phyloP scores from a whole-genome alignment of 208 protist species.

The Acanthamoeba divionensis region DNA sequence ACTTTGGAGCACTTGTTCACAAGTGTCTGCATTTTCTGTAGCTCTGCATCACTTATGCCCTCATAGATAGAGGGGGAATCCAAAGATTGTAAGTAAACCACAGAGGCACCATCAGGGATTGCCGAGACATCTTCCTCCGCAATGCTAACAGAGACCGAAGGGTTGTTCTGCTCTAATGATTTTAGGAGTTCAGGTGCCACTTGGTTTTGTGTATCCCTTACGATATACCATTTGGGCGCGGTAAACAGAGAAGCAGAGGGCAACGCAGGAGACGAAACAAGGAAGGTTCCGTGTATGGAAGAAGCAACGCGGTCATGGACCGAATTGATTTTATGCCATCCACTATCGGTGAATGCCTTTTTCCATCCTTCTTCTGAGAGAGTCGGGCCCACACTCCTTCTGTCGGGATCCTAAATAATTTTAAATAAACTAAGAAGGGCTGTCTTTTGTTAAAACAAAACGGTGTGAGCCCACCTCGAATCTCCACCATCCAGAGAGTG shows the following conservation, averaged over 20 bases:
- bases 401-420: slow-evolving; percentile 34
- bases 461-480: no score
- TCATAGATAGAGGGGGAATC: not conserved
- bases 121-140: no score
- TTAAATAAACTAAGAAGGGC: no score
- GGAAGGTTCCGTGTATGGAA: not conserved
- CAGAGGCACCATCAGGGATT: not conserved
- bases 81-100: not conserved
- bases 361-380: not conserved
- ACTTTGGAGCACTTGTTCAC: not conserved
- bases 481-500: slow-evolving; percentile 59
- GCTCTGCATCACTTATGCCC: not conserved
- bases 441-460: no score
- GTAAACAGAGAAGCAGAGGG: not conserved
- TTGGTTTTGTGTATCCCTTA: not conserved
- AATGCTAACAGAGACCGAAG: no score
- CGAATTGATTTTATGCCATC: not conserved
- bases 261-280: not conserved
- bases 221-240: not conserved
- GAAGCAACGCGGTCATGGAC: not conserved
- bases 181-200: no score
- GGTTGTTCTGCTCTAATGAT: no score
- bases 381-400: not conserved
- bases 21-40: not conserved
- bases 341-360: not conserved